Evolutionary conservation across 2,329 filamentous ascomycete species (phyloP), one percentile per base, ranked within the genome.

Genomic region (Scedosporium minutisporum): DNA sequence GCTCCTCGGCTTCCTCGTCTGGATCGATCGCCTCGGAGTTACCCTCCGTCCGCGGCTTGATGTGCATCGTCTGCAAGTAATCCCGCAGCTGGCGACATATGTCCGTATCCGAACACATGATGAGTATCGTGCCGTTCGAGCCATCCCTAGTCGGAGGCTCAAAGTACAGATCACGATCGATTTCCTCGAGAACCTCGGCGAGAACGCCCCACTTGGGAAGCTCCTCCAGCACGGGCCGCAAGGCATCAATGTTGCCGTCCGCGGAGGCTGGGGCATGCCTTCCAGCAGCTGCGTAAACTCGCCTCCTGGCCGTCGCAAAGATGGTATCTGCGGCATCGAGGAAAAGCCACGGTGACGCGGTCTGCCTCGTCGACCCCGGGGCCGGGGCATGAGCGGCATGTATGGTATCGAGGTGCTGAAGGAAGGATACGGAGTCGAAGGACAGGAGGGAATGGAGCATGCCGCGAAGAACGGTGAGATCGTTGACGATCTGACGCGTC

Each of bases 271-370:
- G 74, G 10, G 53, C 53, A 16, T n/a, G 23, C 53, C 42, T 57
- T 4, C 60, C 61, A 1, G 78, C 77, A 53, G 90, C 83, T 7
- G 88, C 86, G 70, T 97, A 99, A 4, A 97, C 93, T 67, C 95
- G 83, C 63, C 87, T 84, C 72, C 92, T 95, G 1, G 95, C 92
- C 3, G 90, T 92, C 65, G 93, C 89, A 67, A 99, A 97, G 12
- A 99, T 91, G 16, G 90, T 93, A 73, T 97, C 90, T 0, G 95
- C 93, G 25, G 93, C 93, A 73, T 97, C 95, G 4, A 97, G 82
- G 68, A 97, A 97, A 38, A 99, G 80, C 95, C 95, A 99, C 0
- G 95, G 95, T 0, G 93, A 96, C 69, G 96, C 91, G 41, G 88
- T 93, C 70, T 96, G 90, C 66, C 88, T 86, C 2, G 87, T 96